Evolutionary conservation across 148 eudicot species (phyloP).

Genomic region (Hydrangea macrophylla): DNA sequence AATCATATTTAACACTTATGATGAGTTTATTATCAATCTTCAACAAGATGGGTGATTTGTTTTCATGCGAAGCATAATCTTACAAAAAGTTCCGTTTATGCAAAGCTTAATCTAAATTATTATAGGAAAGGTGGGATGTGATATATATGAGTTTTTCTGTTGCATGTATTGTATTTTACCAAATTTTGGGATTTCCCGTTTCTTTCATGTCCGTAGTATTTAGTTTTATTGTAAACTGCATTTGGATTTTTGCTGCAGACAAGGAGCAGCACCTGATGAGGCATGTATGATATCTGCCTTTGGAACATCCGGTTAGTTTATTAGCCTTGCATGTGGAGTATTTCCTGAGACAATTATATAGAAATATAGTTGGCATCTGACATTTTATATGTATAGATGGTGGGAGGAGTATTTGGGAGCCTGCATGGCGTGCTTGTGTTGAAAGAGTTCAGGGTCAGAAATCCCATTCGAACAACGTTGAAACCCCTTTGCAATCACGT

Average conservation of each 20-base stretch:
- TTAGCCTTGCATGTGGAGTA: constrained; percentile 7
- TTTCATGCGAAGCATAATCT: background rate
- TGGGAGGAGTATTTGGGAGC: constrained; percentile 73
- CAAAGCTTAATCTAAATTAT: background rate
- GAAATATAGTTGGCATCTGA: constrained; percentile 9
- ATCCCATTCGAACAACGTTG: constrained; percentile 38
- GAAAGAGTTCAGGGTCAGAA: constrained; percentile 68
- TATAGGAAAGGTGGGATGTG: background rate
- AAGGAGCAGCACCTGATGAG: constrained; percentile 92
- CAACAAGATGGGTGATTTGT: background rate
- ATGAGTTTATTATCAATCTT: background rate
- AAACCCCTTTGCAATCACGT: constrained; percentile 49
- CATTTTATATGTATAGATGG: constrained; percentile 47
- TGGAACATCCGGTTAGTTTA: constrained; percentile 68
- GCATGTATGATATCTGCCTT: constrained; percentile 92
- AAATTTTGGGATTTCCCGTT: background rate
- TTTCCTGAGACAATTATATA: constrained; percentile 3
- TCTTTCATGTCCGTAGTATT: constrained; percentile 9
- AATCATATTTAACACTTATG: background rate
- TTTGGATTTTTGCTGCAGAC: constrained; percentile 46
- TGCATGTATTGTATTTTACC: background rate
- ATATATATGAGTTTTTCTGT: background rate
- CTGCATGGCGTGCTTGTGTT: constrained; percentile 68
- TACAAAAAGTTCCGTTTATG: no score
- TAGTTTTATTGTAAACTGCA: background rate